Evolutionary conservation across 1,284 basidiomycete genomes (phyloP).

Genomic region (Trametes versicolor): DNA sequence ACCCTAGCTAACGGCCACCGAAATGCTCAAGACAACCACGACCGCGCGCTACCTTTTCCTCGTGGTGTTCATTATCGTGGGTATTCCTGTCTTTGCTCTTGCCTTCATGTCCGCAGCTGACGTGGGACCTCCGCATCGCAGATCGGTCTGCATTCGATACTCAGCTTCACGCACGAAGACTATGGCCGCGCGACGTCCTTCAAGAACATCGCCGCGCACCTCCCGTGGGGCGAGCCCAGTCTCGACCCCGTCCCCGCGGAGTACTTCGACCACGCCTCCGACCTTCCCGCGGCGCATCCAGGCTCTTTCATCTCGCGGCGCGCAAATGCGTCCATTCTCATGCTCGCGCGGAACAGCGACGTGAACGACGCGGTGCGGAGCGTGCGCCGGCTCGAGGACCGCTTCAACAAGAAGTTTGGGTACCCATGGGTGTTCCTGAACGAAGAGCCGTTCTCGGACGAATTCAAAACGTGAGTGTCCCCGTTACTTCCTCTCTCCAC

Average conservation of each 20-base stretch:
- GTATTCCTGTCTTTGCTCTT: constrained; percentile 11
- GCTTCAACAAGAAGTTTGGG: constrained; percentile 70
- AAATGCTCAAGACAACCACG: constrained; percentile 38
- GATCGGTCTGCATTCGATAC: constrained; percentile 48
- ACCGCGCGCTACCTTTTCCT: constrained; percentile 42
- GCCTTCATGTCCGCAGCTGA: not conserved
- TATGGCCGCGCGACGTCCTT: constrained; percentile 49
- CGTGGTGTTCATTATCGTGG: constrained; percentile 40
- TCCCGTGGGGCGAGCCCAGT: constrained; percentile 30
- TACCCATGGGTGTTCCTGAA: constrained; percentile 85
- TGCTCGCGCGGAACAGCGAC: constrained; percentile 77
- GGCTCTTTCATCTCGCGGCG: constrained; percentile 24
- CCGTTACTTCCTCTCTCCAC: not conserved
- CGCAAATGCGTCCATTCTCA: constrained; percentile 49
- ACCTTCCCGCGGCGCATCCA: constrained; percentile 1
- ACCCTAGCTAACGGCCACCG: not conserved
- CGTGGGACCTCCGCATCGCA: constrained; percentile 23
- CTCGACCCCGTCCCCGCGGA: constrained; percentile 20
- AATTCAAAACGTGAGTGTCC: constrained; percentile 65
- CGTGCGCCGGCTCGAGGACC: constrained; percentile 65
- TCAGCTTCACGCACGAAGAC: constrained; percentile 48
- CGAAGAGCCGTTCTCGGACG: constrained; percentile 75
- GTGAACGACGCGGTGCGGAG: constrained; percentile 67
- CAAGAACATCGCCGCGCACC: constrained; percentile 36
- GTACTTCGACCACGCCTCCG: constrained; percentile 19